A percentile compares a stretch with the other conserved stretches of the same genome.
Conservation (phyloP, 495 filamentous ascomycete genomes). For the Rostrohypoxylon terebratum region DNA sequence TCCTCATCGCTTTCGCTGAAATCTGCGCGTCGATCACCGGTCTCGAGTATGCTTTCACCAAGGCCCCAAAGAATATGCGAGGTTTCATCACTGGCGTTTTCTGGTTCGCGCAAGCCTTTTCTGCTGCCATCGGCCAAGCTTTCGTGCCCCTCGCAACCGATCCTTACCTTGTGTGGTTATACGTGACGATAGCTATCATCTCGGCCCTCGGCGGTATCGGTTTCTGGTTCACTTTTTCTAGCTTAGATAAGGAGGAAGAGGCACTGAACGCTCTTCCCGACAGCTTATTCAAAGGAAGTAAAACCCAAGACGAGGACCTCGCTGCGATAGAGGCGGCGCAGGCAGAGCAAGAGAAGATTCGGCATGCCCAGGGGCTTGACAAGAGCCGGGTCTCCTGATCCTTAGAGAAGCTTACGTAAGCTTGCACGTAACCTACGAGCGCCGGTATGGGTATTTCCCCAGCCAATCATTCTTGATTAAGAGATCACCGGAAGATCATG, state of each 20-base stretch:
- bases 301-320: slow-evolving; percentile 44
- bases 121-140: slow-evolving; percentile 75
- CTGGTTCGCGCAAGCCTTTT: slow-evolving; percentile 77
- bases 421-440: neutral
- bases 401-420: neutral
- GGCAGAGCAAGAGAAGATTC: slow-evolving; percentile 46
- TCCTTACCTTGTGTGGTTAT: slow-evolving; percentile 74
- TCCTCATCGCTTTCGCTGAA: slow-evolving; percentile 38
- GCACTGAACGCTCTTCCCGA: slow-evolving; percentile 68
- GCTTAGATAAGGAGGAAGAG: slow-evolving; percentile 73
- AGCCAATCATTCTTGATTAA: neutral
- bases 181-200: slow-evolving; percentile 70
- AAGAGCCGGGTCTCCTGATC: slow-evolving; percentile 17
- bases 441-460: neutral
- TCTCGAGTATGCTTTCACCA: slow-evolving; percentile 78
- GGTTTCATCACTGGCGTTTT: slow-evolving; percentile 75
- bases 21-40: slow-evolving; percentile 62
- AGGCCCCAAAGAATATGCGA: slow-evolving; percentile 82
- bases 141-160: slow-evolving; percentile 73
- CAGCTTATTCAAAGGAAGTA: slow-evolving; percentile 52
- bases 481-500: neutral
- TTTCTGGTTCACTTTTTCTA: slow-evolving; percentile 72
- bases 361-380: slow-evolving; percentile 46
- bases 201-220: slow-evolving; percentile 67
- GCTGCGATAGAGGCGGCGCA: slow-evolving; percentile 37